Evolutionary conservation across 352 stramenopile species (phyloP).

Genomic region (Phytophthora fragariae): DNA sequence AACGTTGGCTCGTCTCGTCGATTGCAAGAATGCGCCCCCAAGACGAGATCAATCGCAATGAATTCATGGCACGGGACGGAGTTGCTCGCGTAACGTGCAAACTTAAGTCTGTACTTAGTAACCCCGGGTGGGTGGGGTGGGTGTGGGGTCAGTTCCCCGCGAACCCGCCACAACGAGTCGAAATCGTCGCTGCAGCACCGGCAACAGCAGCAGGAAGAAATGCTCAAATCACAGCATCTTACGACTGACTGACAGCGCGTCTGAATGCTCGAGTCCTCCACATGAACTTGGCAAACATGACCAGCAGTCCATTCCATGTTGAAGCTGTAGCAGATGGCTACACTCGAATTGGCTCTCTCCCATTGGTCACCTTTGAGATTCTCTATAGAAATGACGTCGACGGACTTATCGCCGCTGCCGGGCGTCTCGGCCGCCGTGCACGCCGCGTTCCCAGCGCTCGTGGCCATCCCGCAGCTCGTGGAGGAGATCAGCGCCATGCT

Average conservation of each 20-base stretch:
- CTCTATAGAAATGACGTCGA: neutral
- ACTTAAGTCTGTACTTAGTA: neutral
- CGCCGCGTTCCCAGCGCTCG: conserved; percentile 35
- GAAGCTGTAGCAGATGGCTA: conserved; percentile 20
- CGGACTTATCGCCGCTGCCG: conserved; percentile 20
- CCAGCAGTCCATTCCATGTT: conserved; percentile 1
- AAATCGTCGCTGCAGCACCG: neutral
- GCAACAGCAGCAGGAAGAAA: no score
- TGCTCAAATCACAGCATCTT: no score
- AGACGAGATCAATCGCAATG: neutral
- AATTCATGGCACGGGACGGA: neutral
- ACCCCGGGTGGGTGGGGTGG: conserved; percentile 10
- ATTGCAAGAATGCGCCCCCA: conserved; percentile 18
- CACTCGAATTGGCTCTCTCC: neutral
- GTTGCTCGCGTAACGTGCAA: conserved; percentile 2
- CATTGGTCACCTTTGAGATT: conserved; percentile 10
- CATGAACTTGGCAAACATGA: neutral
- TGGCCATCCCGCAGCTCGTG: conserved; percentile 38
- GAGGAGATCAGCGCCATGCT: conserved; percentile 28
- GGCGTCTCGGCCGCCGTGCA: conserved; percentile 32
- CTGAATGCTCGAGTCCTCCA: no score
- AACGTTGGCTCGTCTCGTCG: neutral
- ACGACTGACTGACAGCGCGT: neutral
- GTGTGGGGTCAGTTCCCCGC: conserved; percentile 9
- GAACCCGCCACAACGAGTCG: neutral